Conservation (phyloP, 1,139 yeast species). For the Candida sanyaensis region DNA sequence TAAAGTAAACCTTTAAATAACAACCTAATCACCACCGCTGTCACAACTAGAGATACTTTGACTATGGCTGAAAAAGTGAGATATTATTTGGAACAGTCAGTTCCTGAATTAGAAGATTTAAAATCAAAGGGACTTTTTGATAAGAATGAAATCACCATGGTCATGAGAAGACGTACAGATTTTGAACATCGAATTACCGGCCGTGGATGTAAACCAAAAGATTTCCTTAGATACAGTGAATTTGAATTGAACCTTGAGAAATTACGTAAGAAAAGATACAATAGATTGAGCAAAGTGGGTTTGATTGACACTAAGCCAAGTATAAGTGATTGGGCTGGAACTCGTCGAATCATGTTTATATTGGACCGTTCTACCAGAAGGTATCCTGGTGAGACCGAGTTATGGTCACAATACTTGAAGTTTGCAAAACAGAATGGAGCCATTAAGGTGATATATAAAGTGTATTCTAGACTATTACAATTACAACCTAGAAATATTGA, state of each 20-base stretch:
- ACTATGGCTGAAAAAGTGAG: constrained; percentile 75
- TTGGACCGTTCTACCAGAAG: constrained; percentile 81
- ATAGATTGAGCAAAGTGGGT: constrained; percentile 58
- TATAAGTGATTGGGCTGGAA: constrained; percentile 86
- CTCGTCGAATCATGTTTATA: constrained; percentile 77
- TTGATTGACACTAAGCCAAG: constrained; percentile 55
- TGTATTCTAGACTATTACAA: constrained; percentile 77
- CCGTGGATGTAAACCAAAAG: constrained; percentile 78
- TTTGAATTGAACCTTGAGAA: constrained; percentile 83
- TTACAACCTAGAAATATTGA: constrained; percentile 89
- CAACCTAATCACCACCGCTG: constrained; percentile 2
- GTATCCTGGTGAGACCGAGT: constrained; percentile 72
- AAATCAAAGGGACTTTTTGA: constrained; percentile 79
- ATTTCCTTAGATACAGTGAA: constrained; percentile 76
- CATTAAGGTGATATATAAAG: constrained; percentile 75
- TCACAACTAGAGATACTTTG: not conserved
- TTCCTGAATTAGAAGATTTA: constrained; percentile 91
- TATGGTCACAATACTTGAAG: constrained; percentile 79
- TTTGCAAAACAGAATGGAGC: constrained; percentile 77
- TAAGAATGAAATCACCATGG: constrained; percentile 75
- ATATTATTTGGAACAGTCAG: constrained; percentile 76
- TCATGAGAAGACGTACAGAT: constrained; percentile 93
- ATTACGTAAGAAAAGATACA: constrained; percentile 70
- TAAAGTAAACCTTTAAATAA: not conserved
- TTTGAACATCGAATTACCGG: constrained; percentile 90